Base-by-base conservation (phyloP, 257 asterid species). In the Agastache rugosa region DNA sequence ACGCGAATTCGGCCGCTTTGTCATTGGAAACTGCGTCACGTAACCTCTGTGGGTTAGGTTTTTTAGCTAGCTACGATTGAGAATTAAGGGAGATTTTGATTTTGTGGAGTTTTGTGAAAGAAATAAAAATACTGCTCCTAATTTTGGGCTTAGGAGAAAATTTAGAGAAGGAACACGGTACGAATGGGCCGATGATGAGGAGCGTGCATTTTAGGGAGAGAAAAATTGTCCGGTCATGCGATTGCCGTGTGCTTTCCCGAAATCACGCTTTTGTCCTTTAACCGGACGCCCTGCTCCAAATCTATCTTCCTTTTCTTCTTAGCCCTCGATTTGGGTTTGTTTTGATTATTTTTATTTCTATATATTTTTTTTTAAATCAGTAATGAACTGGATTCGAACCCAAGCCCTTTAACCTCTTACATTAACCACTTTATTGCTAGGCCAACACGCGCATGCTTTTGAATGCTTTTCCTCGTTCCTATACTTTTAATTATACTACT, bases 1-100 rank as follows among this genome's bases (percentile, higher is more conserved):
- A 77, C 89, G 87, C 89, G 86, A 77, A 77, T 74, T 76, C 86
- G 85, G 84, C 79, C 74, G 82, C 76, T 70, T 62, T 61, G 79
- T 63, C 79, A 80, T 77, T 67, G 83, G 80, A 47, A 78, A 79
- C 83, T 63, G 80, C 83, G 83, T 79, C 58, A 79, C 81, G 78
- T 73, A 48, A 79, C 79, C 73, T 58, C 75, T 25, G 68, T 51
- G 71, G 59, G 68, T 65, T 58, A 34, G 75, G 73, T 63, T 78
- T 42, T 15, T 69, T 67, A 19, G 80, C 74, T 67, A 19, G 80
- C 74, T 73, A 25, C 25, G 72, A 65, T 75, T 64, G 42, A 20
- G 7, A 63, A 53, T 29, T 48, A 15, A 15, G 20, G 14, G 31
- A 17, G n/a, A 31, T 31, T 31, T 31, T 31, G 37, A 0, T 31